These are phyloP conservation scores for Syncephalastrum racemosum DNA, from an alignment of 371 early-diverging fungal species.

Conservation along the genomic window DNA sequence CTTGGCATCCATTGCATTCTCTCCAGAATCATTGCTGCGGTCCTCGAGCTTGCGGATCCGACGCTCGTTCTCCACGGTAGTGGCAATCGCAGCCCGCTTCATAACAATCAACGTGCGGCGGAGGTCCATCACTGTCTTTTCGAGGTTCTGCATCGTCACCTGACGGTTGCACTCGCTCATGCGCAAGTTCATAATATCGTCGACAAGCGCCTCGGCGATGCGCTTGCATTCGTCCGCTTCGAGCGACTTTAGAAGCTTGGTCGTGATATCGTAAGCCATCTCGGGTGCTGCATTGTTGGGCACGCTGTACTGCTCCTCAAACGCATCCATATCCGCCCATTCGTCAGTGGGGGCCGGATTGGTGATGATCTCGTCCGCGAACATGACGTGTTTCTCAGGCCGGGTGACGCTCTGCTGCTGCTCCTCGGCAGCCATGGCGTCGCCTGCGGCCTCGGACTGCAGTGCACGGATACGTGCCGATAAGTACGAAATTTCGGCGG, in stretches of 20 bases:
- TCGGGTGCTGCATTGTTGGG: conserved; percentile 58
- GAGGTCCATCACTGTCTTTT: conserved; percentile 72
- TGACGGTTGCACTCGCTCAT: conserved; percentile 61
- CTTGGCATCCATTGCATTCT: conserved; percentile 23
- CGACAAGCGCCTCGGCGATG: conserved; percentile 70
- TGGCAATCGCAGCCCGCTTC: conserved; percentile 73
- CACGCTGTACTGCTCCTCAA: conserved; percentile 55
- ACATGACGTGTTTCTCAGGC: conserved; percentile 43
- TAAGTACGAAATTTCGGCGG: conserved; percentile 79
- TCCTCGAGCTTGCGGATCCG: conserved; percentile 62
- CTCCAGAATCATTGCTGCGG: conserved; percentile 16
- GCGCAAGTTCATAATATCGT: conserved; percentile 76
- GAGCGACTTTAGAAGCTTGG: conserved; percentile 66
- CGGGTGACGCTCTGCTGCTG: conserved; percentile 15
- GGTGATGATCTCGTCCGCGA: conserved; percentile 47
- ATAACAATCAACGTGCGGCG: conserved; percentile 72
- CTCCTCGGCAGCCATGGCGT: conserved; percentile 34
- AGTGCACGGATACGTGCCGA: conserved; percentile 70
- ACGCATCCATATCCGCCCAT: conserved; percentile 45
- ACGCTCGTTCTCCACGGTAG: conserved; percentile 73
- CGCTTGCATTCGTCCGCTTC: conserved; percentile 69
- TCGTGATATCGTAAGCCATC: conserved; percentile 57
- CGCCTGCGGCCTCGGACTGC: conserved; percentile 70
- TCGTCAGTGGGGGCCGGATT: conserved; percentile 23
- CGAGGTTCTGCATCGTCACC: conserved; percentile 58